Evolutionary conservation across 2,329 filamentous ascomycete species (phyloP), one percentile per base, ranked within the genome.

Genomic region (Apiospora phragmitis): DNA sequence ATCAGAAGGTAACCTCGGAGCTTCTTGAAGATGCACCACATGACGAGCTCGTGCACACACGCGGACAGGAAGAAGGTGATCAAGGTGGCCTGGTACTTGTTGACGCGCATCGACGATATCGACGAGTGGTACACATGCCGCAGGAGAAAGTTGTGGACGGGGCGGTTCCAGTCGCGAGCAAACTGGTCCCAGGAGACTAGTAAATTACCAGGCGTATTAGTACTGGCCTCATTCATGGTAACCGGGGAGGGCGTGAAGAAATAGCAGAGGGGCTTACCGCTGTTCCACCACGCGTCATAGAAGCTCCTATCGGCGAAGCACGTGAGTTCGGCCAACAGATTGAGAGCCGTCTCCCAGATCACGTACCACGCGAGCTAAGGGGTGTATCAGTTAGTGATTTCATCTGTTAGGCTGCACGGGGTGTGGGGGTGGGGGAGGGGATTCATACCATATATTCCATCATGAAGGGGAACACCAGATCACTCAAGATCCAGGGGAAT

Each of bases 1-100:
- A 89, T 82, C 29, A 94, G 87, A 65, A 94, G 81, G 75, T 94
- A 94, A 0, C 92, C 92, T 49, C 92, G 84, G 12, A 94, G 85
- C 80, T 94, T 94, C 80, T 91, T 92, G 80, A 95, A 95, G 43
- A 95, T 85, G 74, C 92, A 93, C 84, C 91, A 92, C 93, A 94
- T 94, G 76, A 94, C 87, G 65, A 94, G 82, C 79, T 95, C 93
- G 76, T 94, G 92, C 26, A 93, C 86, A 73, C 91, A 86, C 0
- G 92, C 91, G 9, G 88, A 91, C 24, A 94, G 82, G 74, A 94
- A 85, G 77, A 94, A 94, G 0, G 92, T 94, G 62, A 93, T 90
- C 68, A 94, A 87, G 0, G 92, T 94, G 1, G 93, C 93, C 5
- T 89, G 89, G 74, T 89, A 86, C 77, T 91, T 91, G 75, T 90